Conservation (phyloP, 2,329 filamentous ascomycete species). For the Drechslera avenae region DNA sequence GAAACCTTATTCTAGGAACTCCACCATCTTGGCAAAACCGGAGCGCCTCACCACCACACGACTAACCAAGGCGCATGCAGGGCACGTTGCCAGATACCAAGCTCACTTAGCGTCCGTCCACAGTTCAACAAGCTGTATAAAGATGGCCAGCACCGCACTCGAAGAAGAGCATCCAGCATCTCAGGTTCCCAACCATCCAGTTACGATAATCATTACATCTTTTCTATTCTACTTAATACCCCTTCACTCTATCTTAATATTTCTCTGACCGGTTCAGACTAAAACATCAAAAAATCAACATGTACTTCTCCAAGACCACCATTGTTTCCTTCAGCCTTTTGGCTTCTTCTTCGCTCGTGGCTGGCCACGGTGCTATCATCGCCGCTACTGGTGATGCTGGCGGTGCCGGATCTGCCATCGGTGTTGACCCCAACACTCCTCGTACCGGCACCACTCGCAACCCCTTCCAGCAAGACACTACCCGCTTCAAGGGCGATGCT, state of each 20-base stretch:
- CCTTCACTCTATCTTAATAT: conserved; percentile 31
- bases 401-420: conserved; percentile 57
- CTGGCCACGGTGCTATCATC: conserved; percentile 66
- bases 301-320: conserved; percentile 51
- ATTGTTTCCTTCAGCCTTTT: conserved; percentile 56
- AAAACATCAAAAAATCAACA: conserved; percentile 33
- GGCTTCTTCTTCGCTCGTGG: conserved; percentile 60
- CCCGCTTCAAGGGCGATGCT: conserved; percentile 62
- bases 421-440: conserved; percentile 62
- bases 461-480: conserved; percentile 69
- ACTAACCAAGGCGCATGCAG: conserved; percentile 12
- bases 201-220: conserved; percentile 43
- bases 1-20: conserved; percentile 23
- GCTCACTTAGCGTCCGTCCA: not conserved
- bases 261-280: conserved; percentile 47
- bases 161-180: conserved; percentile 38
- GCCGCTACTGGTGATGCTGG: conserved; percentile 63
- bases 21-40: conserved; percentile 41
- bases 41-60: conserved; percentile 25
- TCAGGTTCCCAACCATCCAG: conserved; percentile 43
- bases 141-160: conserved; percentile 22
- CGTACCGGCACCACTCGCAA: conserved; percentile 65
- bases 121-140: conserved; percentile 33
- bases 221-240: conserved; percentile 35
- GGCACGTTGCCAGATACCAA: conserved; percentile 2